Percentiles rank a stretch among this genome's conserved stretches.
Conservation (phyloP, 2,329 filamentous ascomycete genomes). For the Pochonia chlamydosporia region DNA sequence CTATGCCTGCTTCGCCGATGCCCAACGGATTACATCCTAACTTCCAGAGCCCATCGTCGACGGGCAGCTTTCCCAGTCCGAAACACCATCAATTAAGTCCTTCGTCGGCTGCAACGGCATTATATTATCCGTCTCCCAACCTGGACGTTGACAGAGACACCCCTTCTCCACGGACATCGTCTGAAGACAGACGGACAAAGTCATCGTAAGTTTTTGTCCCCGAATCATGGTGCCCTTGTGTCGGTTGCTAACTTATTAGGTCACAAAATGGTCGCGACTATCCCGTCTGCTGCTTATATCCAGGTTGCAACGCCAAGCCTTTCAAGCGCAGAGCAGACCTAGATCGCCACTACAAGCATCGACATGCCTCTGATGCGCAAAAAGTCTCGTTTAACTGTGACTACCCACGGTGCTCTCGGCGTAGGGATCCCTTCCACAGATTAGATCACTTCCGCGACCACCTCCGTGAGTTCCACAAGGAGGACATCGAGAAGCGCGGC, state of each 20-base stretch:
- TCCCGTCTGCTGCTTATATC: constrained; percentile 31
- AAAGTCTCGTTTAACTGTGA: constrained; percentile 45
- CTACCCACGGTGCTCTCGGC: constrained; percentile 42
- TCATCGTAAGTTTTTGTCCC: constrained; percentile 4
- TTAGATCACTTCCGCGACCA: constrained; percentile 54
- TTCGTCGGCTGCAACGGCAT: constrained; percentile 3
- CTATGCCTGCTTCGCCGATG: constrained; percentile 2
- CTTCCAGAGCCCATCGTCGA: constrained; percentile 4
- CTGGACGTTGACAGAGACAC: constrained; percentile 11
- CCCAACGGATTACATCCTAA: not conserved
- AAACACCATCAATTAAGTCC: constrained; percentile 6
- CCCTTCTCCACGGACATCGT: constrained; percentile 9
- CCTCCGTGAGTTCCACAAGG: constrained; percentile 48
- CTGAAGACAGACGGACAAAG: constrained; percentile 8
- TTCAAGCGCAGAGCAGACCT: constrained; percentile 51
- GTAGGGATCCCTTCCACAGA: constrained; percentile 41
- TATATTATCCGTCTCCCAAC: constrained; percentile 13
- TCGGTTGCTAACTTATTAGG: constrained; percentile 1
- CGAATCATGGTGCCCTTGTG: not conserved
- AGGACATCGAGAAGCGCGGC: constrained; percentile 46
- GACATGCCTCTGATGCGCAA: constrained; percentile 35
- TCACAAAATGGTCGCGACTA: constrained; percentile 21
- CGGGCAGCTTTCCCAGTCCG: constrained; percentile 3
- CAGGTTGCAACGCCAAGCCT: constrained; percentile 36
- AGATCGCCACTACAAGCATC: constrained; percentile 44